These are phyloP conservation scores for Mycena sp. DNA, from an alignment of 1,284 basidiomycete genomes.

Conservation along the genomic window DNA sequence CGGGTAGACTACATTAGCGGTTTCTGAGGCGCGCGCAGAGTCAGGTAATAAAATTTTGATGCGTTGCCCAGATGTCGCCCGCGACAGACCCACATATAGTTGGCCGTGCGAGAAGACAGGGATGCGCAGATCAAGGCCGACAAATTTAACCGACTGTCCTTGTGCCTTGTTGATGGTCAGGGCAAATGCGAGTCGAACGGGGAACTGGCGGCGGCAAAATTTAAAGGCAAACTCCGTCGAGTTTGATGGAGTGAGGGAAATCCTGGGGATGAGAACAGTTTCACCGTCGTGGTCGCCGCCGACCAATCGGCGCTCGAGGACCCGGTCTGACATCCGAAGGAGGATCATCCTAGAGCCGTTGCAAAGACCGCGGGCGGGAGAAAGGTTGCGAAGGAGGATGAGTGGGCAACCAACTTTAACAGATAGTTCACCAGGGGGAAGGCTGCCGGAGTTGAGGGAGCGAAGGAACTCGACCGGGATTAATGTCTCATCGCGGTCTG, in stretches of 20 bases:
- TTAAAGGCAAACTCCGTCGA: too few species aligned
- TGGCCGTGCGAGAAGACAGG: conserved; percentile 48
- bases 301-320: conserved; percentile 37
- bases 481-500: conserved; percentile 14
- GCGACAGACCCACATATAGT: conserved; percentile 45
- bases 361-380: conserved; percentile 43
- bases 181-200: conserved; percentile 45
- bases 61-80: conserved; percentile 27
- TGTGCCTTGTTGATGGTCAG: conserved; percentile 51
- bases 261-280: conserved; percentile 39
- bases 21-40: neutral
- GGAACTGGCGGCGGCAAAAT: conserved; percentile 44
- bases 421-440: conserved; percentile 34
- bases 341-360: conserved; percentile 44
- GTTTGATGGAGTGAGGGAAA: conserved; percentile 31
- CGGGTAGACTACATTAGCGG: too few species aligned
- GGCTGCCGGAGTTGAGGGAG: conserved; percentile 33
- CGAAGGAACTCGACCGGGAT: conserved; percentile 1
- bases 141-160: conserved; percentile 44
- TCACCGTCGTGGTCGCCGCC: conserved; percentile 37
- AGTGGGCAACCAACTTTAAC: conserved; percentile 46
- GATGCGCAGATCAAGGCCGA: conserved; percentile 39
- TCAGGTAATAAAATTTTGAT: conserved; percentile 33
- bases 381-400: conserved; percentile 48
- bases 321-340: neutral